A percentile compares a stretch with the other conserved stretches of the same genome.
Evolutionary conservation across 306 rosid genomes (phyloP).

Genomic region (Rubus idaeus): DNA sequence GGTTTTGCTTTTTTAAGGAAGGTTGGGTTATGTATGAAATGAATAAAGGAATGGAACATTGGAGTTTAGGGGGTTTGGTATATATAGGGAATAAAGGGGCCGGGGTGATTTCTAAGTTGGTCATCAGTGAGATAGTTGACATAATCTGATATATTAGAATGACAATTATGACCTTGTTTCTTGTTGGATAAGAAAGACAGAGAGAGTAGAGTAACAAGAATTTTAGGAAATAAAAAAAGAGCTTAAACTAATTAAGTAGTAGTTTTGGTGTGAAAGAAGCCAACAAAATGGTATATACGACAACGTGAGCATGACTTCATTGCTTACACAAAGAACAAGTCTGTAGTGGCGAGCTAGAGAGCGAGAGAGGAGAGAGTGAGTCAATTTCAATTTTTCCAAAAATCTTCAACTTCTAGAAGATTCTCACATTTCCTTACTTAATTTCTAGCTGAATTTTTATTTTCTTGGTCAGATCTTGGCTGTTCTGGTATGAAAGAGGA

Average conservation of each 20-base stretch:
- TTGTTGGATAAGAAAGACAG: constrained; percentile 33
- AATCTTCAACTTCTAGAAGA: constrained; percentile 39
- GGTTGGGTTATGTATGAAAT: constrained; percentile 3
- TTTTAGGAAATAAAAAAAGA: constrained; percentile 1
- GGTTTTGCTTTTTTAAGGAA: neutral
- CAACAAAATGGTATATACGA: neutral
- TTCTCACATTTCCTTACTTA: constrained; percentile 2
- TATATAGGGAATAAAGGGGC: constrained; percentile 37
- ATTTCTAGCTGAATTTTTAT: neutral
- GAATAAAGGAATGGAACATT: constrained; percentile 34
- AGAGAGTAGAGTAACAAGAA: neutral
- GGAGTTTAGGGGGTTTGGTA: constrained; percentile 24
- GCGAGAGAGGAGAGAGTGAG: neutral
- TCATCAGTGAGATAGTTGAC: constrained; percentile 25
- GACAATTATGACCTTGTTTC: constrained; percentile 29
- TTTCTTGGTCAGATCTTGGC: neutral
- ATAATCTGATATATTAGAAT: neutral
- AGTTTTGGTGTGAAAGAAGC: constrained; percentile 43
- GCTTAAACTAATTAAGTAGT: neutral
- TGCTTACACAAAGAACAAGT: constrained; percentile 34
- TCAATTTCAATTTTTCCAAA: neutral
- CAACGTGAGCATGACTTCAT: constrained; percentile 49
- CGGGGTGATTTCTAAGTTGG: constrained; percentile 1
- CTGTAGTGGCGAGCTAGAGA: neutral
- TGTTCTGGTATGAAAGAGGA: constrained; percentile 29